phyloP scores from a whole-genome alignment of 2,329 filamentous ascomycete genomes.

The Ceratocystis papillata region DNA sequence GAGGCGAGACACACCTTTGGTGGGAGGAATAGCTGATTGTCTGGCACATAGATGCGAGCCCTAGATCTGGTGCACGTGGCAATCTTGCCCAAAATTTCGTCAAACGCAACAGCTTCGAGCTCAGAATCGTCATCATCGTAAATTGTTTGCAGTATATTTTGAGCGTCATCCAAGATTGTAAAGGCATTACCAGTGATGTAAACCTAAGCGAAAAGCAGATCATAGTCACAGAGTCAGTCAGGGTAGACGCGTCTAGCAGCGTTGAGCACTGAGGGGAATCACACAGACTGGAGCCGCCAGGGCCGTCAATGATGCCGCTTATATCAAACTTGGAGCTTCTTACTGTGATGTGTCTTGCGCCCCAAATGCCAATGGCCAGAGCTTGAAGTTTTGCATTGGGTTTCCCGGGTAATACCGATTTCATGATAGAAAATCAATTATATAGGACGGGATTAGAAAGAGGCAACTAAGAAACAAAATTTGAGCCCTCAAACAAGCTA shows the following conservation, averaged over 20 bases:
- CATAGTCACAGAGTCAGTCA: not conserved
- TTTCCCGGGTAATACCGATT: constrained; percentile 67
- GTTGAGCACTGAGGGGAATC: not conserved
- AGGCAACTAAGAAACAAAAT: not conserved
- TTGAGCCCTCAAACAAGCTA: not conserved
- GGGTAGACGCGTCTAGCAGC: not conserved
- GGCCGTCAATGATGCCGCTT: not conserved
- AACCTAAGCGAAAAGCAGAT: constrained; percentile 40
- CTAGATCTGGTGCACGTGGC: constrained; percentile 57
- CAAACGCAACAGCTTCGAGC: constrained; percentile 67
- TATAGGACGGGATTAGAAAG: not conserved
- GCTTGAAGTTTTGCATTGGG: constrained; percentile 68
- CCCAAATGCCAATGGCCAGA: constrained; percentile 63
- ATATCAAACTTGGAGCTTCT: constrained; percentile 29
- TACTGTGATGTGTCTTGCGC: constrained; percentile 61
- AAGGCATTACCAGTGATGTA: constrained; percentile 87
- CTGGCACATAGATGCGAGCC: constrained; percentile 69
- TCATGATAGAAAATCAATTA: constrained; percentile 45
- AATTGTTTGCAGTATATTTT: constrained; percentile 74
- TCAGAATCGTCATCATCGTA: constrained; percentile 65
- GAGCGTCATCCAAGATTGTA: constrained; percentile 65
- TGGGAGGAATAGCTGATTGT: constrained; percentile 30
- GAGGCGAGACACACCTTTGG: constrained; percentile 5
- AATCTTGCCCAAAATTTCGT: constrained; percentile 76
- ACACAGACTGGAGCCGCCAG: not conserved